Percentiles rank a stretch among this genome's conserved stretches.
These are phyloP conservation scores for Leccinum disarticulatum DNA, from an alignment of 768 basidiomycete genomes.

Conservation along the genomic window DNA sequence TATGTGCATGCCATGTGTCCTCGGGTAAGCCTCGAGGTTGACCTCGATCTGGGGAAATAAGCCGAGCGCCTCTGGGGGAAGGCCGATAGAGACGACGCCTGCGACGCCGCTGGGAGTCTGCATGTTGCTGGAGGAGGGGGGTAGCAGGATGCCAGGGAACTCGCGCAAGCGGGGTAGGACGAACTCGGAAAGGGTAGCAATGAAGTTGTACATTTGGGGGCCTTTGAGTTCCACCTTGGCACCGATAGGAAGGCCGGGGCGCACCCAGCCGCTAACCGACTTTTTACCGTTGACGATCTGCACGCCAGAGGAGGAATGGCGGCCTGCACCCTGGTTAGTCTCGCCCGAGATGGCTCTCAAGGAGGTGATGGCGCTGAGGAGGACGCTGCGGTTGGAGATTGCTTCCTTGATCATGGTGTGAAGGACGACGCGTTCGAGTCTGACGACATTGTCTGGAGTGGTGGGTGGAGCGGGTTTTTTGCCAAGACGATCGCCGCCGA, in stretches of 20 bases:
- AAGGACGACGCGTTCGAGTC: slow-evolving; percentile 80
- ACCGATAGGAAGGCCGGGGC: slow-evolving; percentile 78
- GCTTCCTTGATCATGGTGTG: slow-evolving; percentile 87
- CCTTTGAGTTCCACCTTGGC: slow-evolving; percentile 91
- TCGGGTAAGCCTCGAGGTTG: slow-evolving; percentile 88
- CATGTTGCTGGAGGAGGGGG: slow-evolving; percentile 66
- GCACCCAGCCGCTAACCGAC: slow-evolving; percentile 78
- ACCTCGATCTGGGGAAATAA: slow-evolving; percentile 97
- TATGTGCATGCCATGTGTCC: slow-evolving; percentile 86
- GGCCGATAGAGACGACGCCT: slow-evolving; percentile 88
- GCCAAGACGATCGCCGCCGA: slow-evolving; percentile 68
- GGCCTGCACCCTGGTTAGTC: slow-evolving; percentile 69
- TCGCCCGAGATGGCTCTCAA: slow-evolving; percentile 87
- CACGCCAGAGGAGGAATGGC: slow-evolving; percentile 69
- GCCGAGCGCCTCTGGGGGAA: slow-evolving; percentile 79
- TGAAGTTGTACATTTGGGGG: slow-evolving; percentile 92
- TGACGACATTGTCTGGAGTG: slow-evolving; percentile 66
- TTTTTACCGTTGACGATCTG: slow-evolving; percentile 71
- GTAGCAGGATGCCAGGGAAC: slow-evolving; percentile 80
- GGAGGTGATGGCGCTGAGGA: slow-evolving; percentile 86
- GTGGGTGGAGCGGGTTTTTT: slow-evolving; percentile 66
- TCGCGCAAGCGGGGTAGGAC: slow-evolving; percentile 94
- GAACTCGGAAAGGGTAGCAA: slow-evolving; percentile 85
- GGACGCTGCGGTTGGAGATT: slow-evolving; percentile 61
- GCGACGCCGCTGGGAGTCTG: slow-evolving; percentile 76